These are phyloP conservation scores for Pelargonium cotyledonis DNA, from an alignment of 441 rosid species.

Conservation along the genomic window DNA sequence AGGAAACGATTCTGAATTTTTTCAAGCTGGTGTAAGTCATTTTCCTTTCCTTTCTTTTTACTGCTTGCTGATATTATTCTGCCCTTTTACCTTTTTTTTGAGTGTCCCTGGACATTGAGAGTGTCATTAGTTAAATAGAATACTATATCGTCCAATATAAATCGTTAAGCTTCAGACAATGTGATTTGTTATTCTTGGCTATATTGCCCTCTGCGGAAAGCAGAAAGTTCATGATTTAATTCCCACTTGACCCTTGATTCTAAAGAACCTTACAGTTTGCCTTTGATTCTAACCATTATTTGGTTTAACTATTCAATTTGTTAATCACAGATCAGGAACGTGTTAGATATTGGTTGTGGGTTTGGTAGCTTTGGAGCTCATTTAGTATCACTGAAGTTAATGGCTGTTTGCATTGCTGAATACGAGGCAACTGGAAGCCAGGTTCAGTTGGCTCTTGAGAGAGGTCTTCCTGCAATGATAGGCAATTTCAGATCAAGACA, in stretches of 20 bases:
- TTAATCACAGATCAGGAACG: conserved; percentile 53
- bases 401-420: conserved; percentile 82
- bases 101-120: neutral
- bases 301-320: conserved; percentile 9
- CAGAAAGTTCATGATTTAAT: neutral
- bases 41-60: conserved; percentile 7
- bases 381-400: conserved; percentile 65
- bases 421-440: conserved; percentile 96
- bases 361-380: conserved; percentile 98
- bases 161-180: neutral
- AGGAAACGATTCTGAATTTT: conserved; percentile 80
- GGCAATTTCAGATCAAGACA: conserved; percentile 73
- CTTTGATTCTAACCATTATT: conserved; percentile 8
- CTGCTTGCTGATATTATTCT: neutral
- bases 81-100: neutral
- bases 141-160: neutral
- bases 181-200: neutral
- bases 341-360: conserved; percentile 93
- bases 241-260: neutral
- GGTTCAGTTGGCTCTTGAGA: conserved; percentile 91
- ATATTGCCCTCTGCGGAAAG: neutral
- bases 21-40: conserved; percentile 87
- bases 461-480: conserved; percentile 97
- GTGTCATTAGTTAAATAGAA: neutral
- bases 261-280: neutral